Evolutionary conservation across 2,329 filamentous ascomycete genomes (phyloP).

Genomic region (Talaromyces sp.): DNA sequence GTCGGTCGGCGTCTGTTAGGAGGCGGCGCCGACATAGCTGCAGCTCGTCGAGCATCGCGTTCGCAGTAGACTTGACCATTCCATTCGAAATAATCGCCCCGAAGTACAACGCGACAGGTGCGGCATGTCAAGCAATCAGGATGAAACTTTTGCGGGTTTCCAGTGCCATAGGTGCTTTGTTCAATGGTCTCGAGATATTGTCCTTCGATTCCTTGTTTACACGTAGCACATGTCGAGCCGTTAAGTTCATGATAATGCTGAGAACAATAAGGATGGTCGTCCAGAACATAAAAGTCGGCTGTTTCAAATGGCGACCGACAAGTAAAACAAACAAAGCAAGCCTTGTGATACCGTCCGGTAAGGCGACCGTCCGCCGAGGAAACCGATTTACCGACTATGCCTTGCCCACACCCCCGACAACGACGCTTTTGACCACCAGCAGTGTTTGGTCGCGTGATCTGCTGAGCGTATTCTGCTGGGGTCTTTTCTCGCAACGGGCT

Average conservation of each 20-base stretch:
- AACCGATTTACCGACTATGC: constrained; percentile 86
- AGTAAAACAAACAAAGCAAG: constrained; percentile 87
- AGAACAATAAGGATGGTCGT: constrained; percentile 85
- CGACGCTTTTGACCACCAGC: constrained; percentile 61
- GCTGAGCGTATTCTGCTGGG: constrained; percentile 22
- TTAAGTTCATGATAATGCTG: constrained; percentile 92
- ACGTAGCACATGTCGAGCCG: constrained; percentile 76
- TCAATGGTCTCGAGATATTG: constrained; percentile 83
- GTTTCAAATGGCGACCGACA: constrained; percentile 80
- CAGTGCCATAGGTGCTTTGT: constrained; percentile 28
- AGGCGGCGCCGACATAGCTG: constrained; percentile 38
- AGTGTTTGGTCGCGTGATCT: constrained; percentile 43
- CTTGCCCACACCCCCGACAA: constrained; percentile 77
- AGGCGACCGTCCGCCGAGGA: constrained; percentile 90
- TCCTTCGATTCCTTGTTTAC: constrained; percentile 84
- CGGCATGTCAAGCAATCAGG: constrained; percentile 80
- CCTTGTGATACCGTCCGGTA: constrained; percentile 90
- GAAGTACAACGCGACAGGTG: constrained; percentile 67
- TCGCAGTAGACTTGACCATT: constrained; percentile 80
- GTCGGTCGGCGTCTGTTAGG: constrained; percentile 36
- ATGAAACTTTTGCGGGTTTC: constrained; percentile 68
- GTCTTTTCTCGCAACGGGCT: constrained; percentile 23
- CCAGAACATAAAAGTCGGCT: constrained; percentile 85
- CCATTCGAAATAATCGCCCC: constrained; percentile 89
- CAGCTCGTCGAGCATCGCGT: constrained; percentile 70